phyloP scores from a whole-genome alignment of 169 alveolate species.

The Cystoisospora suis region DNA sequence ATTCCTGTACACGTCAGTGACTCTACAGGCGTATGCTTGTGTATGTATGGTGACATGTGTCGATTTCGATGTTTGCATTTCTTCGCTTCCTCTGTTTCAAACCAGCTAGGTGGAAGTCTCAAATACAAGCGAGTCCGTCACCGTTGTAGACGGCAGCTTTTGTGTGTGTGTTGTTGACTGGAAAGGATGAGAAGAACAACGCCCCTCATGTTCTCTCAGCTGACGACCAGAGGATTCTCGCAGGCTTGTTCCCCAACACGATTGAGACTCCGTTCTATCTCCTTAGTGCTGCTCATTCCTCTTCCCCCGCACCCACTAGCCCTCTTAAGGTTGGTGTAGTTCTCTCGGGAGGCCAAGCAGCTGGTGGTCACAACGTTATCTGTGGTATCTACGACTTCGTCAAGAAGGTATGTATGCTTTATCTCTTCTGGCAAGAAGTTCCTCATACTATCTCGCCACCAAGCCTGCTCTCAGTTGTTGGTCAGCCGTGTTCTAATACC shows the following conservation, averaged over 20 bases:
- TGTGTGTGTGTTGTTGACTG: neutral
- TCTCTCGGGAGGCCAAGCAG: constrained; percentile 99
- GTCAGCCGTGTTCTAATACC: too few relatives aligned
- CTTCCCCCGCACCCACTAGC: neutral
- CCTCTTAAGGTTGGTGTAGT: constrained; percentile 90
- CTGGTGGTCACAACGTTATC: constrained; percentile 99
- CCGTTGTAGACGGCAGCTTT: too few relatives aligned
- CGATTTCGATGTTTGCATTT: too few relatives aligned
- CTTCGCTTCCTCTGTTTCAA: too few relatives aligned
- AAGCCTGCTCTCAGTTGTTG: too few relatives aligned
- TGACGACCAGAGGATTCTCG: neutral
- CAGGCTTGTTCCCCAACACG: constrained; percentile 34
- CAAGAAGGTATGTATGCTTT: constrained; percentile 68
- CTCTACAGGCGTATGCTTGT: neutral
- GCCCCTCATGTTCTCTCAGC: constrained; percentile 11
- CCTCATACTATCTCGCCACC: too few relatives aligned
- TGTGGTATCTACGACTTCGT: constrained; percentile 95
- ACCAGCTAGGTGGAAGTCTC: too few relatives aligned
- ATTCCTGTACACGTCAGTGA: too few relatives aligned
- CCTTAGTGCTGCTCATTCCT: constrained; percentile 12
- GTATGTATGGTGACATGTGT: neutral
- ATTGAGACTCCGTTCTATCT: constrained; percentile 23
- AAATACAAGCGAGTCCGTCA: too few relatives aligned
- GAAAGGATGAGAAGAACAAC: constrained; percentile 28
- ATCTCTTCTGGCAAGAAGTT: too few relatives aligned